Evolutionary conservation across 768 basidiomycete genomes (phyloP).

Genomic region (Pleurotus djamor): DNA sequence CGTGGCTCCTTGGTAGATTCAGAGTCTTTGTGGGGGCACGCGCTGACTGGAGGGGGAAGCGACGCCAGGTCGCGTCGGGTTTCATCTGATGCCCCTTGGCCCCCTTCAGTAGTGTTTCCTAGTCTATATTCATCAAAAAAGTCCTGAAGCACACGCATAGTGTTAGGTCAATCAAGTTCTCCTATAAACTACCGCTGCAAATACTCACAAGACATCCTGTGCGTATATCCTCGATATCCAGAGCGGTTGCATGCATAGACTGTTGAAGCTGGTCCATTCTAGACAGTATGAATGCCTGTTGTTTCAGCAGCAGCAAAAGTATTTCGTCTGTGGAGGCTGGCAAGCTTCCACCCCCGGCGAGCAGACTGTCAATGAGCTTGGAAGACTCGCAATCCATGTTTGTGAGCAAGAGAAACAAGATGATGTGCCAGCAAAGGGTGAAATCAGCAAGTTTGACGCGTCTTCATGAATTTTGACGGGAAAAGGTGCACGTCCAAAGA

Average conservation of each 20-base stretch:
- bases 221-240: constrained; percentile 2
- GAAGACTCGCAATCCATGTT: neutral
- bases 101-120: neutral
- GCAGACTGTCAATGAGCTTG: neutral
- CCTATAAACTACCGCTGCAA: neutral
- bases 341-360: neutral
- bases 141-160: neutral
- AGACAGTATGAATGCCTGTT: constrained; percentile 1
- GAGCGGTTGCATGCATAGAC: neutral
- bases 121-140: constrained; percentile 5
- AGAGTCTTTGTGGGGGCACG: too few species aligned
- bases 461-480: too few species aligned
- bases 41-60: neutral
- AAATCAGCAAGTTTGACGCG: too few species aligned
- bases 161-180: neutral
- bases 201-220: neutral
- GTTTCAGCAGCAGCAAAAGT: neutral
- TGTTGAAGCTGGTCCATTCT: constrained; percentile 1
- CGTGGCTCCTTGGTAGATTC: too few species aligned
- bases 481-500: too few species aligned
- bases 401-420: neutral
- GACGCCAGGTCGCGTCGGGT: neutral
- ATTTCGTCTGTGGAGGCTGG: neutral
- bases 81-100: neutral
- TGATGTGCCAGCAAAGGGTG: too few species aligned